Percentiles rank a stretch among this genome's conserved stretches.
Evolutionary conservation across 768 basidiomycete species (phyloP).

Genomic region (Hericium alpestre): DNA sequence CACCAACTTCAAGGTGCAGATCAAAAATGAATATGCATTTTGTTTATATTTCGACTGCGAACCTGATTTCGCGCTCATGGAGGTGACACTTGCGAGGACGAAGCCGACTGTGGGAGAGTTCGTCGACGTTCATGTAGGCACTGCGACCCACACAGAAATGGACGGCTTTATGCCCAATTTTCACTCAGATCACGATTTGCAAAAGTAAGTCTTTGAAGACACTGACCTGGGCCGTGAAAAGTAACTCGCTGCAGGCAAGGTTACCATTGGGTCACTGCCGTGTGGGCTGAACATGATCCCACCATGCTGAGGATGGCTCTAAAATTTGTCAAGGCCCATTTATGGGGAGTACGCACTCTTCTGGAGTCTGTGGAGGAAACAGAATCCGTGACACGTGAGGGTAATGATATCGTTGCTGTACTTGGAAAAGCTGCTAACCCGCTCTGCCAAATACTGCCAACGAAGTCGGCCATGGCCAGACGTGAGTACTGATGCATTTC

Average conservation of each 20-base stretch:
- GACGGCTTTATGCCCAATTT: background rate
- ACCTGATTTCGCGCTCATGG: background rate
- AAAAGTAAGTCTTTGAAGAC: background rate
- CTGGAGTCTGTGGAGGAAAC: background rate
- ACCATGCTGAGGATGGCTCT: no score
- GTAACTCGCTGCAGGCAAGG: no score
- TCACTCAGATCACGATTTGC: background rate
- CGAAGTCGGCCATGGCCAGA: background rate
- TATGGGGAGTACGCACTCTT: background rate
- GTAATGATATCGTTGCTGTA: background rate
- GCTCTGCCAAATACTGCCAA: background rate
- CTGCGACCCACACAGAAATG: background rate
- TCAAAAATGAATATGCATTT: background rate
- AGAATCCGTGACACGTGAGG: no score
- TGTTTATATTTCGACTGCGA: background rate
- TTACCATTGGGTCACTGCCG: no score
- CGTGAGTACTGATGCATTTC: background rate
- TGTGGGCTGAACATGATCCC: no score
- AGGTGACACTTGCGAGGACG: background rate
- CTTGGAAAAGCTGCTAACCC: background rate
- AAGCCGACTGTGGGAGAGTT: background rate
- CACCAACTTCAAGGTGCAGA: background rate
- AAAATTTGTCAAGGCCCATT: background rate
- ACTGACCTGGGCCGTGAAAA: background rate
- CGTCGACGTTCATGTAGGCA: background rate